Evolutionary conservation across 2,329 filamentous ascomycete species (phyloP).

Genomic region (Niveomyces coronatus): DNA sequence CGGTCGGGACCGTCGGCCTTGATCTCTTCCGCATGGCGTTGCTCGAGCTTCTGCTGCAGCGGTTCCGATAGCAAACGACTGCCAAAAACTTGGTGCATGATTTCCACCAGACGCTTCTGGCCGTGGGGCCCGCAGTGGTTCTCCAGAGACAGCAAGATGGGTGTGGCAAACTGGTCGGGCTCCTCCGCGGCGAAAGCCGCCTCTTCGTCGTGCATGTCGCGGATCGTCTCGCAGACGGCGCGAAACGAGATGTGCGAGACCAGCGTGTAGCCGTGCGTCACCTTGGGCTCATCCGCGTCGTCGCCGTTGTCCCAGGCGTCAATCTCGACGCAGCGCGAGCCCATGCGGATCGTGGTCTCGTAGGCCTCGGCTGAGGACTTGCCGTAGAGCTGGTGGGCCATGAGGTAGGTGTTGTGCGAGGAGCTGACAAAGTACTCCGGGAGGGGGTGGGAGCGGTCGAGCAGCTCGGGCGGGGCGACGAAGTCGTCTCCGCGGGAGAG

Average conservation of each 20-base stretch:
- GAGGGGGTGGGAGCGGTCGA: conserved; percentile 48
- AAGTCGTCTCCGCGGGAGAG: conserved; percentile 49
- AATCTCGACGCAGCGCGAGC: conserved; percentile 62
- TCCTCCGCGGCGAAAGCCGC: conserved; percentile 27
- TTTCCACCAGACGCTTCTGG: conserved; percentile 50
- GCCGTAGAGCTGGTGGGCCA: conserved; percentile 60
- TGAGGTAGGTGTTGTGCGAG: conserved; percentile 63
- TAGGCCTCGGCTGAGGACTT: conserved; percentile 53
- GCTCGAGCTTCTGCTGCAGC: conserved; percentile 35
- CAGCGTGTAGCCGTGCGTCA: conserved; percentile 60
- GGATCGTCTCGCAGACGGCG: conserved; percentile 53
- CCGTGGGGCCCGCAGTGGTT: conserved; percentile 54
- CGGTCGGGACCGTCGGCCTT: conserved; percentile 34
- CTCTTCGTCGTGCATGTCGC: conserved; percentile 51
- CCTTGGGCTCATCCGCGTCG: conserved; percentile 53
- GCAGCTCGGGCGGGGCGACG: conserved; percentile 41
- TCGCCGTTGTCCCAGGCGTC: conserved; percentile 60
- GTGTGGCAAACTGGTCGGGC: conserved; percentile 36
- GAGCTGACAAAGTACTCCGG: conserved; percentile 65
- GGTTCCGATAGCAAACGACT: conserved; percentile 47
- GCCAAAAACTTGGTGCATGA: conserved; percentile 55
- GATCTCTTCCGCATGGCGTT: conserved; percentile 26
- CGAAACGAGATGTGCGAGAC: conserved; percentile 57
- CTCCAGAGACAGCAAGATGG: conserved; percentile 55
- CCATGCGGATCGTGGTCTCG: conserved; percentile 48